Conservation (phyloP, 78 protist species). For the Dictyostelium capitatum region DNA sequence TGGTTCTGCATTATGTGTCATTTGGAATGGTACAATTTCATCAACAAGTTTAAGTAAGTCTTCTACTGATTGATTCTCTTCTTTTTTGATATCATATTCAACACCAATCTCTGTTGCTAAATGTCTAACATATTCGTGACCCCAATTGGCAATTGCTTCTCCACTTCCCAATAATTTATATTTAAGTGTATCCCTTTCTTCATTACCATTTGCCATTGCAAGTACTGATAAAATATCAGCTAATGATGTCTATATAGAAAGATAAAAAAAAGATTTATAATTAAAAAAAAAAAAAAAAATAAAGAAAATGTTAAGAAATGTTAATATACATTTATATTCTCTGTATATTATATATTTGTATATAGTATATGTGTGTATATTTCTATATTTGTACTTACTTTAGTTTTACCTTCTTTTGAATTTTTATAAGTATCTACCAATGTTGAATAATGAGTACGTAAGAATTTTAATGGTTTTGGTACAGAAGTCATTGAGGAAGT, state of each 20-base stretch:
- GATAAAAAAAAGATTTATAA: background rate
- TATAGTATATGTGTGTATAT: too few species aligned
- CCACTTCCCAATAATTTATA: conserved; percentile 89
- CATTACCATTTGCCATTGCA: conserved; percentile 94
- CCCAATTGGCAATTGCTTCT: conserved; percentile 94
- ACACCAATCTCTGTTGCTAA: conserved; percentile 90
- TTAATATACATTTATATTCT: background rate
- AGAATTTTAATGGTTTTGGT: conserved; percentile 99
- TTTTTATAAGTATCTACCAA: conserved; percentile 57
- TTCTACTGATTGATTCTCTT: conserved; percentile 38
- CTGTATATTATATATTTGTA: background rate
- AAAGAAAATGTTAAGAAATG: background rate
- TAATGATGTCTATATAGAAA: conserved; percentile 41
- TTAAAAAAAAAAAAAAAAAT: conserved; percentile 2
- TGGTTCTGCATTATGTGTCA: conserved; percentile 96
- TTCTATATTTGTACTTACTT: conserved; percentile 53
- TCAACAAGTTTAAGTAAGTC: conserved; percentile 80
- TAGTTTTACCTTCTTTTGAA: conserved; percentile 9
- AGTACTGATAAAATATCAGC: conserved; percentile 96
- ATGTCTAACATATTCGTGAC: conserved; percentile 96
- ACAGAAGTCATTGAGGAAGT: conserved; percentile 97
- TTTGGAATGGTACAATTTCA: conserved; percentile 93
- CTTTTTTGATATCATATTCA: conserved; percentile 80
- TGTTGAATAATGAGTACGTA: conserved; percentile 90
- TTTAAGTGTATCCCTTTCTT: conserved; percentile 79